A percentile compares a stretch with the other conserved stretches of the same genome.
phyloP scores from a whole-genome alignment of 1,139 yeast species.

The Magnusiomyces tetraspermus region DNA sequence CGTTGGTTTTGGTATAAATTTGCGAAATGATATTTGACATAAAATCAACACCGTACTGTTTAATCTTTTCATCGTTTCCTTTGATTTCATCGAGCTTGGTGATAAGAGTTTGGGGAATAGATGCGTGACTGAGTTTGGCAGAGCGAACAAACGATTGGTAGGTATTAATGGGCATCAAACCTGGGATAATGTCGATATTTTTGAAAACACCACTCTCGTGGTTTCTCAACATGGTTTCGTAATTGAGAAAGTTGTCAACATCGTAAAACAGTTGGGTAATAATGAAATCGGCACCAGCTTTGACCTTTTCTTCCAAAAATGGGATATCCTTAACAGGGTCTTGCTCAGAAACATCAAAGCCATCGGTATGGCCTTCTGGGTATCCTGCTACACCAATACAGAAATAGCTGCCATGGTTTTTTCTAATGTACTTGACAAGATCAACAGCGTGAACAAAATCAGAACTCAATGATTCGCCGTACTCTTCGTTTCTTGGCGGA shows the following conservation, averaged over 20 bases:
- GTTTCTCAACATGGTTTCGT: conserved; percentile 40
- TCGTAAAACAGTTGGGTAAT: conserved; percentile 82
- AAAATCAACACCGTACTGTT: conserved; percentile 70
- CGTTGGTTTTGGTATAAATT: conserved; percentile 45
- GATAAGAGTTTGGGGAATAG: conserved; percentile 55
- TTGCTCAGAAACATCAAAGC: conserved; percentile 56
- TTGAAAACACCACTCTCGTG: conserved; percentile 37
- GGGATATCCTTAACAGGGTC: conserved; percentile 59
- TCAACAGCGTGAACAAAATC: conserved; percentile 73
- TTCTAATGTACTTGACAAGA: conserved; percentile 65
- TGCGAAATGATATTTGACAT: conserved; percentile 50
- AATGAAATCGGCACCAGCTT: conserved; percentile 91
- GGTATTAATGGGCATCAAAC: conserved; percentile 94
- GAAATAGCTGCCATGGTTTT: conserved; percentile 61
- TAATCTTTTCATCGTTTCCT: conserved; percentile 77
- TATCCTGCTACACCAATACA: conserved; percentile 91
- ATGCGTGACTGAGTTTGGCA: conserved; percentile 80
- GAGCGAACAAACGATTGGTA: conserved; percentile 80
- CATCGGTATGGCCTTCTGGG: conserved; percentile 90
- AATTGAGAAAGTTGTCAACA: conserved; percentile 45
- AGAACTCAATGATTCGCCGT: conserved; percentile 36
- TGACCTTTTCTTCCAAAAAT: conserved; percentile 68
- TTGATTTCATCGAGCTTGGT: conserved; percentile 47
- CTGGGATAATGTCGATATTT: conserved; percentile 67
- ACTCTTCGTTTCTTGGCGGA: conserved; percentile 80